These are phyloP conservation scores for Beauveria pseudobassiana DNA, from an alignment of 2,329 filamentous ascomycete genomes.

Conservation along the genomic window DNA sequence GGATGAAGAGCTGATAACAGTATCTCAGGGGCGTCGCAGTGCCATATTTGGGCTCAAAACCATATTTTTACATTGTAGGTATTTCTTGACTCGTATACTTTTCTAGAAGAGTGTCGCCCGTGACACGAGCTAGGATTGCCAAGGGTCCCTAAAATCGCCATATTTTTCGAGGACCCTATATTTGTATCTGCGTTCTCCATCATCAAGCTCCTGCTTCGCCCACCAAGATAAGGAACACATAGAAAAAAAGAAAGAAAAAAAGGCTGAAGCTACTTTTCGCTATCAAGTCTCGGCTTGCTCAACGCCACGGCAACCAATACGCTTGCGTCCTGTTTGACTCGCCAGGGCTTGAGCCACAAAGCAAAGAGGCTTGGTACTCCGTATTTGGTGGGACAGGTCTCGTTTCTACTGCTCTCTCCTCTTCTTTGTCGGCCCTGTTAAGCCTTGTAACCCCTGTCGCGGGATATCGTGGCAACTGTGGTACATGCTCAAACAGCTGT, in stretches of 20 bases:
- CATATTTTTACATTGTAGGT: background rate
- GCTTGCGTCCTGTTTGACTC: background rate
- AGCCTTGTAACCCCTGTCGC: slow-evolving; percentile 1
- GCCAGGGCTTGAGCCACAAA: background rate
- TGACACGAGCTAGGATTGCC: background rate
- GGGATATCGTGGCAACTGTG: background rate
- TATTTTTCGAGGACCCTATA: background rate
- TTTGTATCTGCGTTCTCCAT: background rate
- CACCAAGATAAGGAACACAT: background rate
- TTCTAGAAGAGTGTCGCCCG: background rate
- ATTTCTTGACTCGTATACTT: background rate
- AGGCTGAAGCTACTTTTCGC: background rate
- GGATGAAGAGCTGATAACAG: background rate
- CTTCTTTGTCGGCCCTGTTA: background rate
- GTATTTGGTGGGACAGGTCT: slow-evolving; percentile 6
- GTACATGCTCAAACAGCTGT: background rate
- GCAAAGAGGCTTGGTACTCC: background rate
- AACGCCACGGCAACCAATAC: background rate
- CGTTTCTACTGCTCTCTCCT: background rate
- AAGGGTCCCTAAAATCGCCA: background rate
- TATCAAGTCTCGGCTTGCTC: background rate
- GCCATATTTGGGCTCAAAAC: background rate
- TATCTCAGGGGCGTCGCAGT: no score
- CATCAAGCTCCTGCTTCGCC: background rate
- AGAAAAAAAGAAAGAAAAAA: background rate